A percentile compares a stretch with the other conserved stretches of the same genome.
phyloP scores from a whole-genome alignment of 306 rosid genomes.

The Prunus mume region DNA sequence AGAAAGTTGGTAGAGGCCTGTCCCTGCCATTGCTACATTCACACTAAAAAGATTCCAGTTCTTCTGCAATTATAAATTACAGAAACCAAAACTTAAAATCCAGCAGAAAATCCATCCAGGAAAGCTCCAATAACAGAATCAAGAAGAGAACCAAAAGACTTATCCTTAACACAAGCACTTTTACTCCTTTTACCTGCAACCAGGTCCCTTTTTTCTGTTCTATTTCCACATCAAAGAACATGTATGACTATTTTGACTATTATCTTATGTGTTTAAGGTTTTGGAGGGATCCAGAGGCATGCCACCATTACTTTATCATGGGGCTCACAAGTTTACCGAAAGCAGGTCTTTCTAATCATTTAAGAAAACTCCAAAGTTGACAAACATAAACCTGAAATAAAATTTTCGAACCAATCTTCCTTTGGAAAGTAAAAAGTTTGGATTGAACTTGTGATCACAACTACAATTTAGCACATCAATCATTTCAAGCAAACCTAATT shows the following conservation, averaged over 20 bases:
- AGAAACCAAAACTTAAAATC: slow-evolving; percentile 7
- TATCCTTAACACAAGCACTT: not conserved
- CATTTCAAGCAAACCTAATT: not conserved
- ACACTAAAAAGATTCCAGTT: slow-evolving; percentile 96
- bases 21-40: slow-evolving; percentile 86
- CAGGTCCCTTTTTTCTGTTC: not conserved
- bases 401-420: not conserved
- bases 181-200: not conserved
- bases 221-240: not conserved
- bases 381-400: not conserved
- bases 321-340: not conserved
- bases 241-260: not conserved
- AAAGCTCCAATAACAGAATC: not conserved
- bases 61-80: slow-evolving; percentile 55
- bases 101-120: not conserved
- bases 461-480: not conserved
- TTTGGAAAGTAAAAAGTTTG: not conserved
- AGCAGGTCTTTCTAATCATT: not conserved
- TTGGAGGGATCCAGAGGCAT: not conserved
- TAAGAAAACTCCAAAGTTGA: not conserved
- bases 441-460: not conserved
- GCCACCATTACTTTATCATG: not conserved
- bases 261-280: not conserved
- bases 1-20: slow-evolving; percentile 82
- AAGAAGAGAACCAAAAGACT: not conserved